phyloP scores from a whole-genome alignment of 2,329 filamentous ascomycete genomes.

The Tolypocladium album region DNA sequence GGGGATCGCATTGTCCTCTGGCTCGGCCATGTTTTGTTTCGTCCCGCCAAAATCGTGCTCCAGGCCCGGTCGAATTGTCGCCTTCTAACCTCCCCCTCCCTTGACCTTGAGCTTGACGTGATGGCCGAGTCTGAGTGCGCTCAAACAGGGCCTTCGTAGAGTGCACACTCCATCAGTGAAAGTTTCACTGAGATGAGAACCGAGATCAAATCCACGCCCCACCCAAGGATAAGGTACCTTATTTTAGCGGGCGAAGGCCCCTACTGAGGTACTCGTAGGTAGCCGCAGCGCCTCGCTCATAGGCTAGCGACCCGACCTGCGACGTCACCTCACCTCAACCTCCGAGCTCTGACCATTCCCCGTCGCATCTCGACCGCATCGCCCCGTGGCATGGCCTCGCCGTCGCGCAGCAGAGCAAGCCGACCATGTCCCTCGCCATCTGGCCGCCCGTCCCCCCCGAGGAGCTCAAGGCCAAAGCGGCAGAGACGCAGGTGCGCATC shows the following conservation, averaged over 20 bases:
- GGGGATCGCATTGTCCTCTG: background rate
- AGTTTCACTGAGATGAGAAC: background rate
- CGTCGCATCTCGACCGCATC: conserved; percentile 7
- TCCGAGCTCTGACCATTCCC: background rate
- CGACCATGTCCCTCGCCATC: conserved; percentile 45
- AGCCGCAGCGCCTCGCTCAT: conserved; percentile 4
- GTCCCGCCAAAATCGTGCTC: background rate
- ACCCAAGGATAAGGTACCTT: background rate
- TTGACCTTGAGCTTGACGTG: too few species aligned
- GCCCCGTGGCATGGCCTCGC: background rate
- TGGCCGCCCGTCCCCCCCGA: conserved; percentile 43
- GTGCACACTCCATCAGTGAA: background rate
- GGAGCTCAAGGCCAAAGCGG: conserved; percentile 38
- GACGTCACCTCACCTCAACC: background rate
- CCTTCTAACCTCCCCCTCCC: background rate
- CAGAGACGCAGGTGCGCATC: conserved; percentile 37
- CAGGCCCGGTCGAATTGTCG: background rate
- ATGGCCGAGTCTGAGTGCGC: background rate
- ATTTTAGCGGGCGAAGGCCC: background rate
- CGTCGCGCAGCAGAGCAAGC: background rate
- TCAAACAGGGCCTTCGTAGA: background rate
- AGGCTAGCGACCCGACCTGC: background rate
- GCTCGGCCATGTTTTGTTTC: background rate
- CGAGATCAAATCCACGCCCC: background rate
- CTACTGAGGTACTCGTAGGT: background rate